Conservation (phyloP, 2,329 filamentous ascomycete genomes). For the Hypoxylon sp. region DNA sequence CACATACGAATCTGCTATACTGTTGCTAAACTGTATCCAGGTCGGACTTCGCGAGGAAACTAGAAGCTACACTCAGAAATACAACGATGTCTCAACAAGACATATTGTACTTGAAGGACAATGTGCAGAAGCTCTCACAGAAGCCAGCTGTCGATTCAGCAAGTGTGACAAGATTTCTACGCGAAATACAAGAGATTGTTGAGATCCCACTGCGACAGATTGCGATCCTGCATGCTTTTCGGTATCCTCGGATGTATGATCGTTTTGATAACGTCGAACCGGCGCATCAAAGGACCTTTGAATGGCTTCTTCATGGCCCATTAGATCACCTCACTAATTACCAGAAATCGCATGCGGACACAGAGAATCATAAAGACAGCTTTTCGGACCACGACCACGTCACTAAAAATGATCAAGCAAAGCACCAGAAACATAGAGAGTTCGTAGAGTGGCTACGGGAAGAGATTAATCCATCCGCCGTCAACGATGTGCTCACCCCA, state of each 20-base stretch:
- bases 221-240: constrained; percentile 14
- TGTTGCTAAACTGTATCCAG: constrained; percentile 4
- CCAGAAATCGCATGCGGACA: neutral
- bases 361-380: neutral
- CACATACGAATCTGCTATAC: neutral
- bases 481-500: neutral
- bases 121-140: constrained; percentile 20
- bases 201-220: constrained; percentile 4
- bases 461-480: neutral
- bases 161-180: constrained; percentile 5
- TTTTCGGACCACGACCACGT: neutral
- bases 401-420: neutral
- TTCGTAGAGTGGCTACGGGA: constrained; percentile 16
- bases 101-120: constrained; percentile 15
- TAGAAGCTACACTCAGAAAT: constrained; percentile 11
- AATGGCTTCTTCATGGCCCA: constrained; percentile 24
- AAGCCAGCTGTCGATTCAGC: constrained; percentile 1
- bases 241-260: constrained; percentile 21
- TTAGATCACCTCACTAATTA: neutral
- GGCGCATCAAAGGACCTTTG: constrained; percentile 28
- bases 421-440: constrained; percentile 11
- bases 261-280: constrained; percentile 22
- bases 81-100: constrained; percentile 15
- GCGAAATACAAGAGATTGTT: constrained; percentile 6
- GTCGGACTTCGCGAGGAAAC: constrained; percentile 17